A percentile compares a stretch with the other conserved stretches of the same genome.
Evolutionary conservation across 108 stramenopile genomes (phyloP).

Genomic region (Nitzschia sp.): DNA sequence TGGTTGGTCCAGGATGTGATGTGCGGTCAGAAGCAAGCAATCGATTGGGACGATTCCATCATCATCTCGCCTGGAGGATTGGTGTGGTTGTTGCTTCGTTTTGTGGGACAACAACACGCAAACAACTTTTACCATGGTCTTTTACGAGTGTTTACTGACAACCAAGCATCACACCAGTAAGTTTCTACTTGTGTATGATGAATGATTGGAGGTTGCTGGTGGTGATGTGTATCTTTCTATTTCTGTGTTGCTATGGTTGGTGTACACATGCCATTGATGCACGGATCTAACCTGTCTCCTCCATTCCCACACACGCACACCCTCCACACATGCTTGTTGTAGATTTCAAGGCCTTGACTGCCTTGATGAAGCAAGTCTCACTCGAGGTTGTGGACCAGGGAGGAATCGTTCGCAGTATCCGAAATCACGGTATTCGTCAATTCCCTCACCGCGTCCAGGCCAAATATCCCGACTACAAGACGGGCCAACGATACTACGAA

Average conservation of each 20-base stretch:
- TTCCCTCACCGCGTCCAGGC: constrained; percentile 84
- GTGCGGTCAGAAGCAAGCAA: too few relatives aligned
- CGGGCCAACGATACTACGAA: constrained; percentile 79
- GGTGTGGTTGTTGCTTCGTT: too few relatives aligned
- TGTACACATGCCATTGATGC: not conserved
- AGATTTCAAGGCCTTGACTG: constrained; percentile 65
- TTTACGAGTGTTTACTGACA: constrained; percentile 79
- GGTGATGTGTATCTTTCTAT: not conserved
- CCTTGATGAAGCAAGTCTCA: constrained; percentile 67
- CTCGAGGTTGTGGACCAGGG: constrained; percentile 75
- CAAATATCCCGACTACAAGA: constrained; percentile 64
- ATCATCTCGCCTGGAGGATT: too few relatives aligned
- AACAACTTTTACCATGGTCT: constrained; percentile 51
- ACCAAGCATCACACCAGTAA: constrained; percentile 79
- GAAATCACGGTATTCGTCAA: constrained; percentile 84
- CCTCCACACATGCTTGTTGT: not conserved
- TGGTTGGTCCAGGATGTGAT: too few relatives aligned
- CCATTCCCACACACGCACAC: not conserved
- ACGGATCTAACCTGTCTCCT: not conserved
- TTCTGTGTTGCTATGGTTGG: not conserved
- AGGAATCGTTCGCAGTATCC: constrained; percentile 82
- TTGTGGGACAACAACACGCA: too few relatives aligned
- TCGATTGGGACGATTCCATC: too few relatives aligned
- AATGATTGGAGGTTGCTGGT: too few relatives aligned
- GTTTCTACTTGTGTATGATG: too few relatives aligned